Percentiles rank a stretch among this genome's conserved stretches.
Evolutionary conservation across 176 grass and related monocot genomes (phyloP).

Genomic region (Saccharum spontaneum): DNA sequence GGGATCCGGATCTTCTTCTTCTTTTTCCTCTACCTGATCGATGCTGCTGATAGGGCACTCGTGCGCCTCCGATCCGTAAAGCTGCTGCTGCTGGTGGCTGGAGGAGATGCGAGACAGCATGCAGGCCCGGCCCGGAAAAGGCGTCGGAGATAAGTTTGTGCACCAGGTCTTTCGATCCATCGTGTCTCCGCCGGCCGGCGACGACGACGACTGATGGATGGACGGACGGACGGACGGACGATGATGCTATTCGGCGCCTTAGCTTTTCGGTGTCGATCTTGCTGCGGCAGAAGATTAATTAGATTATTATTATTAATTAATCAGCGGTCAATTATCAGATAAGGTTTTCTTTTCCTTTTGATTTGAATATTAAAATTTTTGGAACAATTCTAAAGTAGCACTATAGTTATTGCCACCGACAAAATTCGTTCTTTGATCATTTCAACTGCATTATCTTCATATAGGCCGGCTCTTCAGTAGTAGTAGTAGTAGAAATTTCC

Average conservation of each 20-base stretch:
- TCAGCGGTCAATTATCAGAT: background rate
- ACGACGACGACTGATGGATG: background rate
- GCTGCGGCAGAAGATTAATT: background rate
- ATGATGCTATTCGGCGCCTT: background rate
- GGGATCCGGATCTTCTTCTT: background rate
- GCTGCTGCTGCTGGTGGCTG: background rate
- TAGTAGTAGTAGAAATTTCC: no score
- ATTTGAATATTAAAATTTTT: background rate
- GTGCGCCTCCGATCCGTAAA: constrained; percentile 1
- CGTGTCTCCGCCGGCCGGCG: constrained; percentile 1
- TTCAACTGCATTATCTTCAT: background rate
- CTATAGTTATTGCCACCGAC: background rate
- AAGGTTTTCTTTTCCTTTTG: background rate
- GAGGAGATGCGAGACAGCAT: background rate
- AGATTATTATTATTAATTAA: background rate
- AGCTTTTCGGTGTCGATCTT: constrained; percentile 8
- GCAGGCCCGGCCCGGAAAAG: background rate
- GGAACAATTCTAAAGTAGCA: background rate
- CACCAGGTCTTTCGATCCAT: constrained; percentile 14
- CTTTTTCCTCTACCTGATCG: background rate
- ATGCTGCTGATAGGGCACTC: constrained; percentile 13
- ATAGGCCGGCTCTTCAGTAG: no score
- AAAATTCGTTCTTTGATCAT: background rate
- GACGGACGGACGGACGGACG: background rate
- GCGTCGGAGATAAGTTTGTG: constrained; percentile 4